Evolutionary conservation across 2,329 filamentous ascomycete genomes (phyloP).

Genomic region (Phialophora verrucosa): DNA sequence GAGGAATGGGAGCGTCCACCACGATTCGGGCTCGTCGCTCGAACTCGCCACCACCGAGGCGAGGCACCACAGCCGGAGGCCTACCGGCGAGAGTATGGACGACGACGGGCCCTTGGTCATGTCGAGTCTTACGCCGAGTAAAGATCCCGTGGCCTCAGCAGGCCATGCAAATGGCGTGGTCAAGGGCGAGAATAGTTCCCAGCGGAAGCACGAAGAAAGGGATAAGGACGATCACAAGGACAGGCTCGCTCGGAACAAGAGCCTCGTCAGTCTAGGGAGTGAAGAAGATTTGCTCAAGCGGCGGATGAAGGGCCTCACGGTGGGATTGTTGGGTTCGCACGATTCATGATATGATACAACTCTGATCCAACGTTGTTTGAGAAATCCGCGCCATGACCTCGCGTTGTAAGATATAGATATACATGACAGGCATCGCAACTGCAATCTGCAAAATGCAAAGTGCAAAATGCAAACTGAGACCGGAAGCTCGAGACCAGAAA

Average conservation of each 20-base stretch:
- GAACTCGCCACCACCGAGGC: slow-evolving; percentile 31
- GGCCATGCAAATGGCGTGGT: slow-evolving; percentile 11
- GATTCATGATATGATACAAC: neutral
- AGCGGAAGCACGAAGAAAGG: slow-evolving; percentile 25
- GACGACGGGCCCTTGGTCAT: slow-evolving; percentile 41
- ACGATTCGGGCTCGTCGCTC: slow-evolving; percentile 25
- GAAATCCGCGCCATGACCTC: neutral
- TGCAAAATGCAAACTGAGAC: no score
- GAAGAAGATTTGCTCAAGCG: slow-evolving; percentile 63
- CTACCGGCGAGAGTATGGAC: slow-evolving; percentile 63
- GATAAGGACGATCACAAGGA: slow-evolving; percentile 23
- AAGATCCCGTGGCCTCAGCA: slow-evolving; percentile 2
- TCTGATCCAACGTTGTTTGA: neutral
- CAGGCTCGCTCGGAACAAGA: slow-evolving; percentile 48
- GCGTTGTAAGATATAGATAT: neutral
- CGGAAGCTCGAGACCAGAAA: neutral
- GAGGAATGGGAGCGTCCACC: slow-evolving; percentile 31
- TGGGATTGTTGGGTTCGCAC: slow-evolving; percentile 56
- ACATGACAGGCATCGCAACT: neutral
- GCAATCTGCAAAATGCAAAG: neutral
- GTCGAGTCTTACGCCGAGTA: slow-evolving; percentile 32
- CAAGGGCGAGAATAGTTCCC: neutral
- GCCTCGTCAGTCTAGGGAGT: slow-evolving; percentile 60
- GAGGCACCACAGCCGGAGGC: slow-evolving; percentile 36
- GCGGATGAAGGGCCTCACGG: slow-evolving; percentile 61